Evolutionary conservation across 805 yeast genomes (phyloP), one percentile per base, ranked within the genome.

Genomic region (Candida rishiriensis): DNA sequence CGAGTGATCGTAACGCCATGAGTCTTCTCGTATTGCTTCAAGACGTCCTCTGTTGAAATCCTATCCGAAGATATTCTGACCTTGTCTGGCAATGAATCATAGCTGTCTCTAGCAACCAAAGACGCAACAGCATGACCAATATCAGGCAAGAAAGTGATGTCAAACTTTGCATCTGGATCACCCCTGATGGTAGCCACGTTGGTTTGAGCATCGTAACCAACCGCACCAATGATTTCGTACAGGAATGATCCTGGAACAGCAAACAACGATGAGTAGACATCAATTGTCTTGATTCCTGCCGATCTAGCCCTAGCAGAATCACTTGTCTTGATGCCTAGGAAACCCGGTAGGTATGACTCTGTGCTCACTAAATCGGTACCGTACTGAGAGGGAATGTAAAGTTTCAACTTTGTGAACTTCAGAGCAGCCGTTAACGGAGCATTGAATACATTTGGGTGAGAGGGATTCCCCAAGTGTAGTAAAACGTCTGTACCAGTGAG

Each of bases 361-460:
- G 58, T 57, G 9, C 55, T 63, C 2, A 50, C 56, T 14, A 70
- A 40, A 42, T 78, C 79, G 17, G 67, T 53, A 34, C 87, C 88
- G 52, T 75, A 81, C 53, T 79, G 85, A 2, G 83, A 73, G 29
- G 85, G 83, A 50, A 79, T 72, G 63, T 70, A 80, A 30, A 78
- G 55, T 55, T 73, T 72, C 40, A 79, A 77, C 16, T 49, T 47
- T 26, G 46, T 39, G 40, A 66, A 68, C 29, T 55, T 60, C 10
- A 58, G 56, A 3, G 72, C 71, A 8, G 73, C 70, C 39, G 73
- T 76, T 30, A 72, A 46, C n/a, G 63, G 48, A 1, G 51, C 62
- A 29, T 62, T 70, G 15, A 40, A 49, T 3, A 32, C n/a, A 13
- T 55, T 39, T 14, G 53, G 55, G 7, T 21, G 7, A 21, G 7